These are phyloP conservation scores for Zymoseptoria brevis DNA, from an alignment of 2,329 filamentous ascomycete genomes.

Conservation along the genomic window DNA sequence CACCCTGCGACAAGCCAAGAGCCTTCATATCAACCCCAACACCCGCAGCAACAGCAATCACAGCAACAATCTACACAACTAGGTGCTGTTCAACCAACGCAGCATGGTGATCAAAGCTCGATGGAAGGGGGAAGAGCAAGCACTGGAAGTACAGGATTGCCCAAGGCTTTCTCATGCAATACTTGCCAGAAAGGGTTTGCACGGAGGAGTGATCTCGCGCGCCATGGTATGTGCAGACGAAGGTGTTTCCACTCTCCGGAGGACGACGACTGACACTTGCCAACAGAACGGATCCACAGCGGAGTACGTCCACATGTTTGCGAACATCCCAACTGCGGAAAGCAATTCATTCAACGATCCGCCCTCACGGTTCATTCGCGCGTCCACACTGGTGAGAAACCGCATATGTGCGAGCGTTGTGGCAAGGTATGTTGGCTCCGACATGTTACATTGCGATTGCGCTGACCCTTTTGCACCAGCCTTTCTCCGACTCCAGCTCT, in stretches of 20 bases:
- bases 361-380: constrained; percentile 91
- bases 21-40: constrained; percentile 34
- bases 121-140: constrained; percentile 30
- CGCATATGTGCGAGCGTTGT: constrained; percentile 93
- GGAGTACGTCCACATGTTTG: constrained; percentile 87
- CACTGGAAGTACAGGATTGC: constrained; percentile 43
- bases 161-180: constrained; percentile 79
- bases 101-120: constrained; percentile 29
- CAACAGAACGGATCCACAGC: constrained; percentile 83
- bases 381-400: constrained; percentile 96
- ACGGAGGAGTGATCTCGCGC: constrained; percentile 81
- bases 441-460: background rate
- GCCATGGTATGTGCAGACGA: constrained; percentile 64
- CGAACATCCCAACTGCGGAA: constrained; percentile 79
- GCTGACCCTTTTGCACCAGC: constrained; percentile 46
- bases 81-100: constrained; percentile 26
- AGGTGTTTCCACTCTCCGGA: constrained; percentile 4
- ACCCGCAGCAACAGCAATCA: constrained; percentile 38
- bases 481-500: constrained; percentile 93
- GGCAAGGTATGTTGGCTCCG: constrained; percentile 66
- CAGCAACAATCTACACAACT: constrained; percentile 27
- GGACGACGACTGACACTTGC: constrained; percentile 19
- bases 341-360: constrained; percentile 94
- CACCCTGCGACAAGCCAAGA: constrained; percentile 42
- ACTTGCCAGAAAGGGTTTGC: constrained; percentile 90